Evolutionary conservation across 179 eudicot genomes (phyloP).

Genomic region (Nepenthes alata): DNA sequence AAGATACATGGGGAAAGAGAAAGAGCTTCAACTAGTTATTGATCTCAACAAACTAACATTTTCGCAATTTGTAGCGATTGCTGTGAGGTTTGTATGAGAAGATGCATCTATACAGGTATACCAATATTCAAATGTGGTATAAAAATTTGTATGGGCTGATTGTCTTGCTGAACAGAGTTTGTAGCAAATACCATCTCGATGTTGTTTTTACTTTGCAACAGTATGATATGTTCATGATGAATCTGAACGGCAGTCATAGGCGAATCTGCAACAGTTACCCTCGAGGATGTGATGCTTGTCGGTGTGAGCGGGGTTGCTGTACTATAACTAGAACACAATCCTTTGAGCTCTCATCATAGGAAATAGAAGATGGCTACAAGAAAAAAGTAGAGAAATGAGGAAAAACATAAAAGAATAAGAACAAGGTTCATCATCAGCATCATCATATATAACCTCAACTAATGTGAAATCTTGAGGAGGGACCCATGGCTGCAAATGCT

Average conservation of each 20-base stretch:
- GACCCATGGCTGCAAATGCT: too few species aligned
- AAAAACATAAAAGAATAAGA: background rate
- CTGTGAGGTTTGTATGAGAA: too few species aligned
- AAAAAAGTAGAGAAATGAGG: background rate
- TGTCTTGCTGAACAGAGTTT: background rate
- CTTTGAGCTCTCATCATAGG: constrained; percentile 24
- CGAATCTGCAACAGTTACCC: constrained; percentile 1
- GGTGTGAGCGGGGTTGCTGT: constrained; percentile 55
- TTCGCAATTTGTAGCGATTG: too few species aligned
- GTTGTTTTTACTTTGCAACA: background rate
- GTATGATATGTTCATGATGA: constrained; percentile 5
- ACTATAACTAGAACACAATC: constrained; percentile 52
- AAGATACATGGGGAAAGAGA: too few species aligned
- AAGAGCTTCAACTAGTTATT: too few species aligned
- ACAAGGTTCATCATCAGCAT: background rate
- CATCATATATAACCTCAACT: too few species aligned
- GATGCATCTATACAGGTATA: too few species aligned
- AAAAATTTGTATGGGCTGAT: too few species aligned
- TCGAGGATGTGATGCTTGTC: constrained; percentile 12
- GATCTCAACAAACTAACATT: too few species aligned
- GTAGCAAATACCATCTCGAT: background rate
- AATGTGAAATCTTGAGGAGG: background rate
- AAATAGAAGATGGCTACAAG: constrained; percentile 50
- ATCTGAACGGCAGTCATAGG: constrained; percentile 4
- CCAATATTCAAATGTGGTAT: too few species aligned